Evolutionary conservation across 208 protist species (phyloP), one percentile per base, ranked within the genome.

Genomic region (Leishmania tropica): DNA sequence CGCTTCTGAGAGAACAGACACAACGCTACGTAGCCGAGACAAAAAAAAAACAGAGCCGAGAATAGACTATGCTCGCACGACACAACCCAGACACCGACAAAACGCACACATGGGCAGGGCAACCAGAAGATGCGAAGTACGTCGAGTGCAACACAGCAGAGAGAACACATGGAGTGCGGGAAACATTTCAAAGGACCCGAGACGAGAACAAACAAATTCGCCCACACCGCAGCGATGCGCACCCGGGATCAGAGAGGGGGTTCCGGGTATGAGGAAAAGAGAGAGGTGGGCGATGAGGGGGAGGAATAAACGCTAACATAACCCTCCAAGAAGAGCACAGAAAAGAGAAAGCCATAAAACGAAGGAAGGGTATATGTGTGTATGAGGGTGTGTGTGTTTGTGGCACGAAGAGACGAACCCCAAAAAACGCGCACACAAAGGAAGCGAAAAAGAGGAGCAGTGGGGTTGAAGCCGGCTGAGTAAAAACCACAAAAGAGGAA

Each of bases 341-440:
- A 11, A 21, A 21, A 62, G 56, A 21, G 28, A 62, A 11, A 62
- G 28, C 3, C 7, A 24, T 6, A 0, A 0, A 62, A 3, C 11
- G 2, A 0, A 62, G 2, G 1, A 62, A 13, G 2, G 0, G 28
- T 0, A 21, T 17, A 21, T 5, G 28, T 0, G 2, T 2, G 5
- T 5, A 0, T 11, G 6, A 11, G 5, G 3, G 56, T n/a, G 24
- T 53, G 1, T n/a, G n/a, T n/a, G n/a, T 17, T 0, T 6, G 60
- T 7, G 10, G 11, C 60, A 67, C 28, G 42, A 31, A 21, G 3
- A 70, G 31, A 42, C 31, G 11, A 31, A 70, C 7, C 3, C 64
- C 1, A 4, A n/a, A 13, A 42, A 5, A 17, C 1, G 35, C 31
- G 42, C 64, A 24, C 64, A 70, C 24, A 70, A 6, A 40, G 17